These are phyloP conservation scores for Sphagnum contortum DNA, from an alignment of 225 moss, liverwort and hornwort genomes.

Conservation along the genomic window DNA sequence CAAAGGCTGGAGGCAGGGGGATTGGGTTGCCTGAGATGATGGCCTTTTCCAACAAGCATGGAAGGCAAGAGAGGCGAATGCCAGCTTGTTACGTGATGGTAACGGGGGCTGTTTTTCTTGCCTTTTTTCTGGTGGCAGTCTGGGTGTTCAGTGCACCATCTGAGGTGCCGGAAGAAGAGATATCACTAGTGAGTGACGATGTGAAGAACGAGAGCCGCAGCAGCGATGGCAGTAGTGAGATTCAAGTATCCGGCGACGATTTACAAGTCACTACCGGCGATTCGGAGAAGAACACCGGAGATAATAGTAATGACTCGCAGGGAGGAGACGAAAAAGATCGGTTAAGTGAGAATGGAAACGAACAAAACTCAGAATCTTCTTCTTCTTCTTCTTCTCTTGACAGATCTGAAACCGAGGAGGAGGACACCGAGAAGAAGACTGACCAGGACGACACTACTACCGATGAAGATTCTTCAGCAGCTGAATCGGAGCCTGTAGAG, in stretches of 20 bases:
- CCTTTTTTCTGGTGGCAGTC: conserved; percentile 1
- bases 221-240: not conserved
- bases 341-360: not conserved
- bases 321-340: not conserved
- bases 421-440: too few species aligned
- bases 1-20: too few species aligned
- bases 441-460: too few species aligned
- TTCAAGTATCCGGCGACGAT: not conserved
- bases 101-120: conserved; percentile 2
- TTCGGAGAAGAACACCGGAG: too few species aligned
- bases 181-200: not conserved
- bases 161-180: not conserved
- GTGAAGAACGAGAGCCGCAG: not conserved
- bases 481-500: not conserved
- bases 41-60: not conserved
- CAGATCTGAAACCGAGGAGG: not conserved
- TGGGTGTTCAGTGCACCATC: conserved; percentile 7
- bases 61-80: conserved; percentile 5
- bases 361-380: too few species aligned
- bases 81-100: conserved; percentile 5
- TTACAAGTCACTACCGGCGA: not conserved
- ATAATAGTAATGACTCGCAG: not conserved
- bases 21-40: too few species aligned
- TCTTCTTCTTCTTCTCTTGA: too few species aligned
- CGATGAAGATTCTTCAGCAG: not conserved